Conservation (phyloP, 495 filamentous ascomycete genomes). For the Xylaria bambusicola region DNA sequence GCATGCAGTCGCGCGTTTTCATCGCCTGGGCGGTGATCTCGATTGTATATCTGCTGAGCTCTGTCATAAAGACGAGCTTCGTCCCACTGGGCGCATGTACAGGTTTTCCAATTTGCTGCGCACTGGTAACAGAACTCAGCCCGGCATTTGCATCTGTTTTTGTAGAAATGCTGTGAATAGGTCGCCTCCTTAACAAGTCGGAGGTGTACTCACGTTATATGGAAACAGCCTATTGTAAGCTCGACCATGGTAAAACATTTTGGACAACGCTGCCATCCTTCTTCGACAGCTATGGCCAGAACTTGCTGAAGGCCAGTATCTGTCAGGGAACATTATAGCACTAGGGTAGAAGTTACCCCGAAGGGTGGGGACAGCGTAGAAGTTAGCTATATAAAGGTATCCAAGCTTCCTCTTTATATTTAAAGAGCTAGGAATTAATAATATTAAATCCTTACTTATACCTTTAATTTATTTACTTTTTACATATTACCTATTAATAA, state of each 20-base stretch:
- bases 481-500: no score
- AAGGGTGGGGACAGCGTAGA: no score
- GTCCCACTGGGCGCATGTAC: conserved; percentile 46
- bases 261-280: conserved; percentile 74
- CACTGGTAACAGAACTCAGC: conserved; percentile 63
- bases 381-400: no score
- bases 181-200: not conserved
- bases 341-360: no score
- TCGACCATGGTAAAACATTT: conserved; percentile 72
- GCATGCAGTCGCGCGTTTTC: not conserved
- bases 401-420: no score
- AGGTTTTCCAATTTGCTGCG: conserved; percentile 53
- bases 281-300: conserved; percentile 62
- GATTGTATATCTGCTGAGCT: conserved; percentile 37
- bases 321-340: no score
- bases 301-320: conserved; percentile 66
- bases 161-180: conserved; percentile 10
- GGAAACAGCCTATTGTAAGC: conserved; percentile 74
- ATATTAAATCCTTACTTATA: no score
- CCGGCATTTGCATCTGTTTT: conserved; percentile 55
- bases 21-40: conserved; percentile 18
- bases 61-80: conserved; percentile 36
- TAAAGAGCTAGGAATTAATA: no score
- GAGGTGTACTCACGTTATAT: conserved; percentile 65
- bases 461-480: no score